These are phyloP conservation scores for Cutaneotrichosporon sp. DNA, from an alignment of 1,284 basidiomycete genomes.

Conservation along the genomic window DNA sequence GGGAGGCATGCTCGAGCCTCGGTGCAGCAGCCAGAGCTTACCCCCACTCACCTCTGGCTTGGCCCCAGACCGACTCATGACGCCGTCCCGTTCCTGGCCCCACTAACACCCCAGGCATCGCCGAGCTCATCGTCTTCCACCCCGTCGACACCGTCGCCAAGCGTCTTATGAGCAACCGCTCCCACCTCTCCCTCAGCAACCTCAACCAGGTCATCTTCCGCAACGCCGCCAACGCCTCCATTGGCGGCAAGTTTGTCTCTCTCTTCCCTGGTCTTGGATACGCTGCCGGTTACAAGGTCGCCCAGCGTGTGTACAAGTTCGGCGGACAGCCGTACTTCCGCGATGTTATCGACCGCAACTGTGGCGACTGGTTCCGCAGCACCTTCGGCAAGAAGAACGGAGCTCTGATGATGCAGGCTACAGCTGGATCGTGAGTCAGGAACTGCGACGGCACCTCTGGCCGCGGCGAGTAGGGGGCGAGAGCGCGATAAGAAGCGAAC, in stretches of 20 bases:
- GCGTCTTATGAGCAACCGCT: slow-evolving; percentile 95
- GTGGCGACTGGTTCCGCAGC: slow-evolving; percentile 70
- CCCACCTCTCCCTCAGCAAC: slow-evolving; percentile 60
- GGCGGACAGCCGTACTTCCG: slow-evolving; percentile 98
- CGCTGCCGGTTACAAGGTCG: slow-evolving; percentile 93
- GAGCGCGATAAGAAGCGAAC: too few species aligned
- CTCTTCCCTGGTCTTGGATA: slow-evolving; percentile 98
- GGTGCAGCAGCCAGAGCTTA: too few species aligned
- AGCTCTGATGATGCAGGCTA: slow-evolving; percentile 92
- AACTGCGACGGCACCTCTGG: too few species aligned
- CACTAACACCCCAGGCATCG: slow-evolving; percentile 61
- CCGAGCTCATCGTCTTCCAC: slow-evolving; percentile 87
- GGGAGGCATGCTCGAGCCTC: too few species aligned
- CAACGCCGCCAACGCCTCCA: slow-evolving; percentile 67
- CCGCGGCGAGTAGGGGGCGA: too few species aligned
- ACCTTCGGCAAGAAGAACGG: slow-evolving; percentile 93
- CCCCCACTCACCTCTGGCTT: too few species aligned
- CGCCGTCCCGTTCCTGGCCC: too few species aligned
- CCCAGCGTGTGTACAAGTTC: slow-evolving; percentile 95
- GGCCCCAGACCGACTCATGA: too few species aligned
- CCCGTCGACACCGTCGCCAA: slow-evolving; percentile 95
- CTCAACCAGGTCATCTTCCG: slow-evolving; percentile 81
- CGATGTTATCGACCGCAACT: slow-evolving; percentile 75
- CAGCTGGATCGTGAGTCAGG: slow-evolving; percentile 72
- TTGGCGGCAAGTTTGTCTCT: slow-evolving; percentile 72